These are phyloP conservation scores for Fusarium napiforme DNA, from an alignment of 2,329 filamentous ascomycete genomes.

Conservation along the genomic window DNA sequence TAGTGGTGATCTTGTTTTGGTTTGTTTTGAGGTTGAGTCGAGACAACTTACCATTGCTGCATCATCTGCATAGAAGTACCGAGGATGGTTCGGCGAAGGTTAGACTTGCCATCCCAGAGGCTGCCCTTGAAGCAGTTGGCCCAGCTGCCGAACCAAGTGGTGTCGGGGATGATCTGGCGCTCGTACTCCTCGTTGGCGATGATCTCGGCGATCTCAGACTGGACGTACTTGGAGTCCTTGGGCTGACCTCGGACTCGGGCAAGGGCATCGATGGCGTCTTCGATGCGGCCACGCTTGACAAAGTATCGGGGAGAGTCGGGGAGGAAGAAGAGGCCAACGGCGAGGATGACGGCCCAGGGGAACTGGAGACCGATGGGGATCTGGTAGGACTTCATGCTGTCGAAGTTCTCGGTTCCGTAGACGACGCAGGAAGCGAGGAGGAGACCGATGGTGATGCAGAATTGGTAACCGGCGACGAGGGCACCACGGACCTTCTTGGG, in stretches of 20 bases:
- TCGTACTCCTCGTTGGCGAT: constrained; percentile 92
- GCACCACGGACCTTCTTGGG: constrained; percentile 36
- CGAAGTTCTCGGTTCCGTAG: constrained; percentile 30
- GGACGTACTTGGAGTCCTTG: constrained; percentile 37
- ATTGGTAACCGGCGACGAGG: constrained; percentile 39
- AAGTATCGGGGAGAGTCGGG: constrained; percentile 38
- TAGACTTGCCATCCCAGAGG: constrained; percentile 47
- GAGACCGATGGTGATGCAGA: constrained; percentile 39
- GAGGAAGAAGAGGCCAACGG: constrained; percentile 35
- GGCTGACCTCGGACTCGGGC: constrained; percentile 31
- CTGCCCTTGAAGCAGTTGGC: constrained; percentile 39
- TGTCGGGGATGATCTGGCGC: constrained; percentile 46
- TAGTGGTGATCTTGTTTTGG: neutral
- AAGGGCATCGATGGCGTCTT: constrained; percentile 31
- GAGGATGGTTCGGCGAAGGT: constrained; percentile 64
- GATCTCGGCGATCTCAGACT: constrained; percentile 52
- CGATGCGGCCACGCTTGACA: constrained; percentile 34
- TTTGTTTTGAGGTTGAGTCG: too few species aligned
- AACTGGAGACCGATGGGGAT: constrained; percentile 37
- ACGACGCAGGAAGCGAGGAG: constrained; percentile 34
- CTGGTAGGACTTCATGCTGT: constrained; percentile 27
- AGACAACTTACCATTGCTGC: constrained; percentile 67
- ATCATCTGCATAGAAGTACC: constrained; percentile 83
- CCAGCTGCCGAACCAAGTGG: constrained; percentile 31
- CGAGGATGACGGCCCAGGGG: constrained; percentile 37